phyloP scores from a whole-genome alignment of 441 rosid genomes.

The Mallotus repandus region DNA sequence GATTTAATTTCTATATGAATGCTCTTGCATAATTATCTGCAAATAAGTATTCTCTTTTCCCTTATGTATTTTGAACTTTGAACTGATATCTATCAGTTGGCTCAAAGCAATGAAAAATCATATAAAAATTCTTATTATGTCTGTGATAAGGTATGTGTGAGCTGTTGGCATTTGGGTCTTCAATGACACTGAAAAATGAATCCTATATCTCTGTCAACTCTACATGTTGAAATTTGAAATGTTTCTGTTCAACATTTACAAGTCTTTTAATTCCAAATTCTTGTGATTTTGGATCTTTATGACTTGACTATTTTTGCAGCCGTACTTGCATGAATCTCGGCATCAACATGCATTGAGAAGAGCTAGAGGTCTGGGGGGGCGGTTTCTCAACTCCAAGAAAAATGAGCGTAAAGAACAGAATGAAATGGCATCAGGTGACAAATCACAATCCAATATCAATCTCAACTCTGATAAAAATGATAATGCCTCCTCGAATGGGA shows the following conservation, averaged over 20 bases:
- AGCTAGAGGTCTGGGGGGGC: constrained; percentile 93
- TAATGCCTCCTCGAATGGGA: constrained; percentile 40
- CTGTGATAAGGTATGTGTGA: background rate
- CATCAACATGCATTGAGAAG: constrained; percentile 89
- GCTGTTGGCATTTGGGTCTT: background rate
- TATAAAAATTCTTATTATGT: background rate
- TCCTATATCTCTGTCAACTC: background rate
- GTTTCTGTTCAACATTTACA: too few species aligned
- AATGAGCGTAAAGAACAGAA: constrained; percentile 45
- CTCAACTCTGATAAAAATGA: constrained; percentile 53
- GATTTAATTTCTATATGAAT: background rate
- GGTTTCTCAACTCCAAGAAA: constrained; percentile 89
- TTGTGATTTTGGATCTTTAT: background rate
- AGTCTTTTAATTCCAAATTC: background rate
- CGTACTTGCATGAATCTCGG: constrained; percentile 94
- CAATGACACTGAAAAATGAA: background rate
- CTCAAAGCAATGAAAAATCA: background rate
- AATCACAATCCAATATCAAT: constrained; percentile 61
- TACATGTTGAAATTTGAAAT: background rate
- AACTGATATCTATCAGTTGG: background rate
- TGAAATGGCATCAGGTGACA: constrained; percentile 48
- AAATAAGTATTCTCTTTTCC: background rate
- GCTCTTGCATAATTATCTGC: background rate
- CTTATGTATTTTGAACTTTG: background rate
- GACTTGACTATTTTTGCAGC: constrained; percentile 47